Conservation (phyloP, 768 basidiomycete species). For the Infundibulicybe gibba region DNA sequence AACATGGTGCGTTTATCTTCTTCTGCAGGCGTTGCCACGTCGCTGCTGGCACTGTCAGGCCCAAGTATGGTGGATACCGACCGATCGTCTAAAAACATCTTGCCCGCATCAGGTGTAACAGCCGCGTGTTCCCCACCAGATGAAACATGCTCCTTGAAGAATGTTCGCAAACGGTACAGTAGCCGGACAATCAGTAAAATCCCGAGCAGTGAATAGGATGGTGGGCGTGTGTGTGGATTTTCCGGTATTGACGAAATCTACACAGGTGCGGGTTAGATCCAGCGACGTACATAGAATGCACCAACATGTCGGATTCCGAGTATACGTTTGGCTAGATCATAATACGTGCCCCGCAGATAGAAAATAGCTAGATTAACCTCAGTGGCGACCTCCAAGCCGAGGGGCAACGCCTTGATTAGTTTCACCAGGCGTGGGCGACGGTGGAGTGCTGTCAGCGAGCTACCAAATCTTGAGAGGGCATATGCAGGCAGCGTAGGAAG, state of each 20-base stretch:
- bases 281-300: background rate
- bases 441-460: slow-evolving; percentile 29
- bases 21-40: slow-evolving; percentile 56
- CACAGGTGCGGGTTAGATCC: background rate
- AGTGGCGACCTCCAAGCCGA: slow-evolving; percentile 46
- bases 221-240: slow-evolving; percentile 69
- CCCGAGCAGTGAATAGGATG: slow-evolving; percentile 85
- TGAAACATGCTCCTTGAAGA: slow-evolving; percentile 30
- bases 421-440: slow-evolving; percentile 29
- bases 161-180: slow-evolving; percentile 52
- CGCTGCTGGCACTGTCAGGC: slow-evolving; percentile 45
- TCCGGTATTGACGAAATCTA: slow-evolving; percentile 75
- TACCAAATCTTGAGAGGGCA: slow-evolving; percentile 46
- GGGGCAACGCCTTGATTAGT: slow-evolving; percentile 40
- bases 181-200: slow-evolving; percentile 66
- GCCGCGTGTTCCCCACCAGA: slow-evolving; percentile 31
- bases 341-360: slow-evolving; percentile 78
- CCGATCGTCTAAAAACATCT: slow-evolving; percentile 54
- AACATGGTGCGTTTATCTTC: slow-evolving; percentile 69
- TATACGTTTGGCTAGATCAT: slow-evolving; percentile 65
- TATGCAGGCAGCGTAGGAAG: slow-evolving; percentile 67
- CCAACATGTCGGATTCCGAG: slow-evolving; percentile 67
- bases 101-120: slow-evolving; percentile 19
- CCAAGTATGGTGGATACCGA: slow-evolving; percentile 57
- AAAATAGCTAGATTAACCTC: slow-evolving; percentile 81